A percentile compares a stretch with the other conserved stretches of the same genome.
Evolutionary conservation across 306 rosid genomes (phyloP).

Genomic region (Acacia confusa): DNA sequence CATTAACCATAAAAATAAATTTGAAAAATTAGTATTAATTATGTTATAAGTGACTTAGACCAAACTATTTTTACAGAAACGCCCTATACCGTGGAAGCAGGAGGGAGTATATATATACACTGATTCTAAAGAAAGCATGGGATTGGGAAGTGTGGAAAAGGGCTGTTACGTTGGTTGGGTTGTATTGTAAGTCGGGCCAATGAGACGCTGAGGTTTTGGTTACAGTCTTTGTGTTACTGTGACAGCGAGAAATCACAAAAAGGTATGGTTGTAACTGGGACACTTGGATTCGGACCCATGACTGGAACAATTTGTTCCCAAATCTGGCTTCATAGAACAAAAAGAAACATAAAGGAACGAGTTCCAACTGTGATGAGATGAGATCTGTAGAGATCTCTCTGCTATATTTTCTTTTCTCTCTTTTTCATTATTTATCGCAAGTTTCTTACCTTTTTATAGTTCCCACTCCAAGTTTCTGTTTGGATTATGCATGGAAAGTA

Average conservation of each 20-base stretch:
- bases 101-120: slow-evolving; percentile 26
- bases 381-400: neutral
- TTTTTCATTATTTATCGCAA: neutral
- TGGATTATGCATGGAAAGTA: neutral
- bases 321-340: slow-evolving; percentile 16
- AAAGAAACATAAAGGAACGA: slow-evolving; percentile 16
- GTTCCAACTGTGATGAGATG: neutral
- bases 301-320: slow-evolving; percentile 36
- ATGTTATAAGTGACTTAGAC: too few relatives aligned
- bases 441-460: neutral
- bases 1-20: too few relatives aligned
- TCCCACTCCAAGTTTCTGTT: neutral
- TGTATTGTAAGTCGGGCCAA: slow-evolving; percentile 14
- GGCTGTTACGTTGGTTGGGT: slow-evolving; percentile 30
- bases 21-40: too few relatives aligned
- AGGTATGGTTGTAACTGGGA: slow-evolving; percentile 9
- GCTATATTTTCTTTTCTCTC: neutral
- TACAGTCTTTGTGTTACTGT: neutral
- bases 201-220: slow-evolving; percentile 30
- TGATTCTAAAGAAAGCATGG: slow-evolving; percentile 54
- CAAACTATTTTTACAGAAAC: too few relatives aligned
- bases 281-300: slow-evolving; percentile 1
- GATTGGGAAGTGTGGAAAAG: slow-evolving; percentile 30
- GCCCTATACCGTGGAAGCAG: too few relatives aligned
- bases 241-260: slow-evolving; percentile 51